Conservation (phyloP, 148 eudicot species). For the Fagopyrum esculentum region DNA sequence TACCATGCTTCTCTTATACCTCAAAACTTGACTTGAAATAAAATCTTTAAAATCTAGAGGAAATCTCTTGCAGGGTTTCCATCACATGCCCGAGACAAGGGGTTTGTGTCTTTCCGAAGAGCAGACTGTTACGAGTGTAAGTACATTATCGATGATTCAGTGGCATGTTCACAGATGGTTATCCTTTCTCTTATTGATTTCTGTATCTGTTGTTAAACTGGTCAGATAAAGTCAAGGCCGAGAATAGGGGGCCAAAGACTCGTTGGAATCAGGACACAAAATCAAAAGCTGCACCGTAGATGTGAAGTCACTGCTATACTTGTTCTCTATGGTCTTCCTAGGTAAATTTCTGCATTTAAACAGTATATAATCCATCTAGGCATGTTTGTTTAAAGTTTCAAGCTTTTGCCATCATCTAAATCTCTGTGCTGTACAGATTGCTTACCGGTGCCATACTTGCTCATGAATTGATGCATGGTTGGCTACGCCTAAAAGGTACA, state of each 20-base stretch:
- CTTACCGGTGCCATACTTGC: constrained; percentile 97
- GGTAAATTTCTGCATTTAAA: constrained; percentile 34
- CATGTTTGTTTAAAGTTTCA: neutral
- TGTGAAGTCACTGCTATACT: constrained; percentile 99
- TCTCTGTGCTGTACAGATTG: constrained; percentile 41
- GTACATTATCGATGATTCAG: constrained; percentile 1
- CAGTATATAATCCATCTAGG: neutral
- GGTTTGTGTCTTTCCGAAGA: constrained; percentile 98
- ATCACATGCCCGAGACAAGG: constrained; percentile 98
- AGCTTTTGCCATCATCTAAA: neutral
- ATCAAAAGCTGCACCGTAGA: constrained; percentile 67
- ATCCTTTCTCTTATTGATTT: neutral
- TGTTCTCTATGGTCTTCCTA: constrained; percentile 90
- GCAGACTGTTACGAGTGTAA: constrained; percentile 92
- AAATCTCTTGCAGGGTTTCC: constrained; percentile 54
- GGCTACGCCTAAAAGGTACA: constrained; percentile 95
- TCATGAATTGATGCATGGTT: constrained; percentile 94
- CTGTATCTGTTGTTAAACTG: constrained; percentile 10
- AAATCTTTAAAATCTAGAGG: neutral
- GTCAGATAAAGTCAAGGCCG: constrained; percentile 74
- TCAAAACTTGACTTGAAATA: neutral
- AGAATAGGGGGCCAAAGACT: constrained; percentile 72
- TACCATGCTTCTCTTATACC: neutral
- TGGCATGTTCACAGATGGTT: neutral
- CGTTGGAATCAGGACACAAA: constrained; percentile 89